Conservation (phyloP, 1,284 basidiomycete species). For the Apiotrichum brassicae region DNA sequence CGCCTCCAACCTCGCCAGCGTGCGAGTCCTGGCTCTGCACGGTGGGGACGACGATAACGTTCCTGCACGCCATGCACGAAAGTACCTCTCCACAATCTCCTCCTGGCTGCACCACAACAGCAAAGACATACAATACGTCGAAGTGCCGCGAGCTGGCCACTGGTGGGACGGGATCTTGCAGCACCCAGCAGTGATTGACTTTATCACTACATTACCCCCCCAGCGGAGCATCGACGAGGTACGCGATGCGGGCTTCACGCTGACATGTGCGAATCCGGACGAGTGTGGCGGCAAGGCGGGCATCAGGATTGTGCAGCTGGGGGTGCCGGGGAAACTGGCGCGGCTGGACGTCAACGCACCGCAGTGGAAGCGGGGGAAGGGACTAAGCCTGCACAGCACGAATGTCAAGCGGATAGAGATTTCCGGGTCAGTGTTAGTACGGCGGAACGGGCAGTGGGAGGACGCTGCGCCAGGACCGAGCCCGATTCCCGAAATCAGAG, state of each 20-base stretch:
- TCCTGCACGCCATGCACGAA: constrained; percentile 36
- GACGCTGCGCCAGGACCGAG: neutral
- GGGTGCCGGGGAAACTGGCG: constrained; percentile 38
- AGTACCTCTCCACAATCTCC: constrained; percentile 25
- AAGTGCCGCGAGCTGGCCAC: constrained; percentile 40
- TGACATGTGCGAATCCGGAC: constrained; percentile 45
- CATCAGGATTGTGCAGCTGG: constrained; percentile 43
- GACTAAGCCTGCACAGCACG: constrained; percentile 25
- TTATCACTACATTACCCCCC: constrained; percentile 24
- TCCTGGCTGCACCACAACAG: constrained; percentile 18
- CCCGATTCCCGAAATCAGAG: constrained; percentile 28
- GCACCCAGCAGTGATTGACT: constrained; percentile 30
- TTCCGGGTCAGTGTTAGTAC: neutral
- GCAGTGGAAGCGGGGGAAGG: constrained; percentile 21
- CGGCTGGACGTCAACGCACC: constrained; percentile 37
- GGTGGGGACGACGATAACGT: constrained; percentile 55
- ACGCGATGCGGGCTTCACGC: constrained; percentile 34
- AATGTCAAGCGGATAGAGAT: constrained; percentile 34
- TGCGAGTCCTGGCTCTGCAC: constrained; percentile 67
- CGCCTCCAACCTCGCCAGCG: constrained; percentile 61
- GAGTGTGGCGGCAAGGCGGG: constrained; percentile 45
- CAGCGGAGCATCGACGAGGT: constrained; percentile 19
- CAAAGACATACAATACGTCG: constrained; percentile 24
- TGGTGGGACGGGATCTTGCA: constrained; percentile 46
- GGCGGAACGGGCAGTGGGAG: too few species aligned